Evolutionary conservation across 768 basidiomycete genomes (phyloP).

Genomic region (Crucibulum laeve): DNA sequence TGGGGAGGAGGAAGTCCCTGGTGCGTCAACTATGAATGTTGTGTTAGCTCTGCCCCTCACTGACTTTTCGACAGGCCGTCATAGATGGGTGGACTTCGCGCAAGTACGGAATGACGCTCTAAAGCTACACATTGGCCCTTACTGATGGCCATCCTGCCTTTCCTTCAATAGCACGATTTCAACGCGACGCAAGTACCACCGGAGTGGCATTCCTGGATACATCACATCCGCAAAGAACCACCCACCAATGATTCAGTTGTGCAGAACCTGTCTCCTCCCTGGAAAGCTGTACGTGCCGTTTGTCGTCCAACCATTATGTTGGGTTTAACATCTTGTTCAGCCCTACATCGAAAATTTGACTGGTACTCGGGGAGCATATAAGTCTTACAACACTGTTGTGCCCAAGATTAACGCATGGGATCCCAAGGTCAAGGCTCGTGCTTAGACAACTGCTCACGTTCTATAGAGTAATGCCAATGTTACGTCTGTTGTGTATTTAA

Average conservation of each 20-base stretch:
- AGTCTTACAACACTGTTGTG: conserved; percentile 79
- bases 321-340: conserved; percentile 32
- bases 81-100: conserved; percentile 93
- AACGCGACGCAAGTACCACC: conserved; percentile 93
- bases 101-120: conserved; percentile 48
- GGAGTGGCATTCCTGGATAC: conserved; percentile 97
- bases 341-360: conserved; percentile 87
- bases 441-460: conserved; percentile 16
- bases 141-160: neutral
- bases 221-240: conserved; percentile 81
- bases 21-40: conserved; percentile 36
- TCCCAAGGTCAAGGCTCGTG: conserved; percentile 60
- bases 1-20: conserved; percentile 82
- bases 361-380: conserved; percentile 89
- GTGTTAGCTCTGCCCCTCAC: neutral
- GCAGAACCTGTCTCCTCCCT: conserved; percentile 64
- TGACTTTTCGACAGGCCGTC: conserved; percentile 59
- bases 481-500: conserved; percentile 1
- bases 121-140: neutral
- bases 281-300: conserved; percentile 70
- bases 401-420: conserved; percentile 86
- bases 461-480: neutral
- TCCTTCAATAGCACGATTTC: conserved; percentile 58
- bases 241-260: conserved; percentile 74
- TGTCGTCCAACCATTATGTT: neutral